These are phyloP conservation scores for Climacium dendroides DNA, from an alignment of 225 moss, liverwort and hornwort genomes.

Conservation along the genomic window DNA sequence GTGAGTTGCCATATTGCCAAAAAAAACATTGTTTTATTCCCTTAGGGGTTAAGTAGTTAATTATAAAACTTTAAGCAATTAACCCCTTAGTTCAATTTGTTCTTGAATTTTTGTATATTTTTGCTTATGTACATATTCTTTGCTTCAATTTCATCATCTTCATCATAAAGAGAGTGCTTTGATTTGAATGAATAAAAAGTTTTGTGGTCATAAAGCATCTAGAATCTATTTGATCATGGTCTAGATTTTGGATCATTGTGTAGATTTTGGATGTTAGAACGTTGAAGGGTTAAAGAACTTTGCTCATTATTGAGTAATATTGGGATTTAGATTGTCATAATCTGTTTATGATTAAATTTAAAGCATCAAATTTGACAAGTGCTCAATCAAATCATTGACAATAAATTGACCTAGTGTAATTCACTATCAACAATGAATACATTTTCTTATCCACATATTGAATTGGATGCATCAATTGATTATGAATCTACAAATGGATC, in stretches of 20 bases:
- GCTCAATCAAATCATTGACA: neutral
- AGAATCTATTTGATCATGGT: neutral
- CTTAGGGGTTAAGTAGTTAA: neutral
- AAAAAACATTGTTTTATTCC: neutral
- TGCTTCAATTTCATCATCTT: neutral
- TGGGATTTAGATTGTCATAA: neutral
- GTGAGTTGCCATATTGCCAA: neutral
- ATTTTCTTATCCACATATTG: neutral
- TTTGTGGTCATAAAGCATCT: neutral
- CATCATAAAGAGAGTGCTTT: neutral
- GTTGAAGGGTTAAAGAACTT: neutral
- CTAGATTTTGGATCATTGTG: neutral
- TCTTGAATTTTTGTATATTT: neutral
- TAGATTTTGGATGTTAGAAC: fast-evolving
- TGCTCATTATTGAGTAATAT: neutral
- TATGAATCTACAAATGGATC: neutral
- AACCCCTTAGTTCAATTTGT: fast-evolving
- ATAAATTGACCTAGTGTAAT: neutral
- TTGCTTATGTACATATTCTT: neutral
- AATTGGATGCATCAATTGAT: neutral
- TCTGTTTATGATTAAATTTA: neutral
- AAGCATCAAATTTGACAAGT: neutral
- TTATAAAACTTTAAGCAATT: neutral
- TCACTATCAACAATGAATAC: neutral
- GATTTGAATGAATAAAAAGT: neutral